These are phyloP conservation scores for Penicillium sp. DNA, from an alignment of 2,329 filamentous ascomycete species.

Conservation along the genomic window DNA sequence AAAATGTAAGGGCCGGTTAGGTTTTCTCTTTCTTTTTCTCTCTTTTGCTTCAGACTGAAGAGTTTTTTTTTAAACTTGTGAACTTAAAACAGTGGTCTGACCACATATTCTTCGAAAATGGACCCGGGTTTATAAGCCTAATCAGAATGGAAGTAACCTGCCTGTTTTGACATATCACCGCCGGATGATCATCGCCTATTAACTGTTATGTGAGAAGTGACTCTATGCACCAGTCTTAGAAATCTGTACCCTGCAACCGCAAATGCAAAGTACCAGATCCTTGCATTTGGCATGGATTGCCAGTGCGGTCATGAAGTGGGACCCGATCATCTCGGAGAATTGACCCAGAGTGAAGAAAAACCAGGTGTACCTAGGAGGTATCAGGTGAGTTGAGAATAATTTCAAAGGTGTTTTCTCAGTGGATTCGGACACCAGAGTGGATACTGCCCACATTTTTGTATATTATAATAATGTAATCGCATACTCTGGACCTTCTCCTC, in stretches of 20 bases:
- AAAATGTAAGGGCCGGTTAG: no score
- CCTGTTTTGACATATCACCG: neutral
- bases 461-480: neutral
- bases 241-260: neutral
- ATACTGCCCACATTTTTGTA: neutral
- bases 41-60: neutral
- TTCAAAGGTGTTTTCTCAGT: constrained; percentile 2
- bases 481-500: neutral
- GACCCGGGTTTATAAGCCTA: neutral
- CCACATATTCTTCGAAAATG: neutral
- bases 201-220: neutral
- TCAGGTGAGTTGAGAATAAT: constrained; percentile 5
- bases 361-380: neutral
- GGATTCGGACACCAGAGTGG: constrained; percentile 13
- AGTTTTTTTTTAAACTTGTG: neutral
- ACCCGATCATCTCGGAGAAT: constrained; percentile 5
- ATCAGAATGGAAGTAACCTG: neutral
- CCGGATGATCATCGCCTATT: neutral
- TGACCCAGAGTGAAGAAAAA: constrained; percentile 2
- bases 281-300: neutral
- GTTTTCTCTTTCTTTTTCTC: neutral
- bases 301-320: neutral
- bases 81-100: neutral
- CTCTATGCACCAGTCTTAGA: neutral
- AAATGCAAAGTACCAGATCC: neutral